Conservation (phyloP, 257 asterid genomes). For the Ophiorrhiza pumila region DNA sequence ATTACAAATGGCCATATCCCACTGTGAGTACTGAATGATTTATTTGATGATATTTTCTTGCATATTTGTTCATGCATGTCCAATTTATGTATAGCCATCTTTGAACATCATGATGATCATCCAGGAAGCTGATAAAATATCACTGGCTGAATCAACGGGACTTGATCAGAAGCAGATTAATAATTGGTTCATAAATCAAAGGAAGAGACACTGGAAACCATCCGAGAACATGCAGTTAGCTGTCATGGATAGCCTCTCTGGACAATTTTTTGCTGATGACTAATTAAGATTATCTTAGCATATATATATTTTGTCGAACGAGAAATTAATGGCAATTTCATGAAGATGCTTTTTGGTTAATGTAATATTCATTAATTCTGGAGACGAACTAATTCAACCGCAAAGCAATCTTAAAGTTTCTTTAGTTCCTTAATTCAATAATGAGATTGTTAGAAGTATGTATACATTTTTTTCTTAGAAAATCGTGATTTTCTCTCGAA, state of each 20-base stretch:
- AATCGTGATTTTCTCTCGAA: too few species aligned
- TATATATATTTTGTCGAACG: neutral
- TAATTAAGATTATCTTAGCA: constrained; percentile 11
- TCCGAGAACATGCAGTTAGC: constrained; percentile 91
- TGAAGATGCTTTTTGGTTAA: neutral
- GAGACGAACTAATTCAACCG: constrained; percentile 1
- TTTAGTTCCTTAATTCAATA: too few species aligned
- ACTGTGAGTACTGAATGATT: constrained; percentile 43
- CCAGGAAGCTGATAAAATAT: constrained; percentile 74
- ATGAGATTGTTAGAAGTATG: too few species aligned
- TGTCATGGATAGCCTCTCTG: constrained; percentile 69
- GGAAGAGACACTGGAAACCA: constrained; percentile 96
- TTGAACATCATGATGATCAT: neutral
- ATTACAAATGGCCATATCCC: constrained; percentile 89
- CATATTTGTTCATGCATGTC: too few species aligned
- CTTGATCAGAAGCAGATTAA: constrained; percentile 90
- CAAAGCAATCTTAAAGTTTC: too few species aligned
- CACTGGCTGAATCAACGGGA: constrained; percentile 75
- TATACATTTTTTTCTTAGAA: too few species aligned
- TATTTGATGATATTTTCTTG: too few species aligned
- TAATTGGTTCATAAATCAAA: constrained; percentile 95
- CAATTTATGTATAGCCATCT: too few species aligned
- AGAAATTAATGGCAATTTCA: neutral
- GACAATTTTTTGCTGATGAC: constrained; percentile 53
- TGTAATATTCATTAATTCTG: too few species aligned